Evolutionary conservation across 805 yeast genomes (phyloP), one percentile per base, ranked within the genome.

Genomic region (Lipomyces sp.): DNA sequence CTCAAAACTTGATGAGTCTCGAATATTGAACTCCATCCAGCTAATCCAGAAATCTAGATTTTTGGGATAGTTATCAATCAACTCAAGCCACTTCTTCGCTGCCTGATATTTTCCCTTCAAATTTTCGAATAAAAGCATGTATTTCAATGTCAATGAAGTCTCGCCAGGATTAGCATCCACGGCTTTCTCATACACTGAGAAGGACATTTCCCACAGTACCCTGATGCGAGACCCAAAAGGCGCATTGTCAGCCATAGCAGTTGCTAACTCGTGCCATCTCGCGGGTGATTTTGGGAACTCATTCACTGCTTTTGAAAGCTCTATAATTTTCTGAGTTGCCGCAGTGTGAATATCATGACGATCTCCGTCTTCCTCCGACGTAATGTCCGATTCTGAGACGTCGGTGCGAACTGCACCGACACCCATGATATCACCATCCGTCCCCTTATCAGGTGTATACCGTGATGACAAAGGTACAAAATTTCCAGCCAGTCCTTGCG

Each of bases 81-180:
- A 6, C 2, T 37, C 34, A 3, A 24, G 32, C 69, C 69, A 63
- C 50, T 56, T 37, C 42, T 67, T 64, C 29, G 60, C 48, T 4
- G 67, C 63, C 30, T 60, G 64, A 62, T 66, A 66, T n/a, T 62
- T 59, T 3, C 71, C 71, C 32, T 63, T 18, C 11, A 65, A 32
- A 6, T 18, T 42, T 30, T 67, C 70, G 48, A 57, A 66, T 32
- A 63, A 6, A 3, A 24, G 35, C 35, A 67, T 39, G 33, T 62
- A 67, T 29, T 58, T 42, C 11, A 62, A 33, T 0, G 58, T 61
- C 8, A 67, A 56, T 24, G 29, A 32, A 2, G 64, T 35, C 30
- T 62, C 45, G 2, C 63, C 67, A 5, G 70, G 67, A 39, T 59
- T 57, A 13, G 60, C 60, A 3, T 56, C 56, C 24, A 67, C 33